These are phyloP conservation scores for Xylaria castorea DNA, from an alignment of 495 filamentous ascomycete species.

Conservation along the genomic window DNA sequence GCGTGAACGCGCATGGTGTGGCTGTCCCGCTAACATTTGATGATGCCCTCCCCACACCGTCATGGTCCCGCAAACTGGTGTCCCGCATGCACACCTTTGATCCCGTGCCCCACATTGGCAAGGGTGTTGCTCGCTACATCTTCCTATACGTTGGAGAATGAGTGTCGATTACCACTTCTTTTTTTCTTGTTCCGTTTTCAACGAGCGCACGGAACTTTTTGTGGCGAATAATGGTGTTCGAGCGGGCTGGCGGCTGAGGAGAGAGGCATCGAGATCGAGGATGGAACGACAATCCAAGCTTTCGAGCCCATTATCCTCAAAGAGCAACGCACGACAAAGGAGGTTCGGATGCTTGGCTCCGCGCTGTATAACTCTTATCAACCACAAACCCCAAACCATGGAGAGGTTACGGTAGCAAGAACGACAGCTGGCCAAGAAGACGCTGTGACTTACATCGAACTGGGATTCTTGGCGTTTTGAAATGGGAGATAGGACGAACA, in stretches of 20 bases:
- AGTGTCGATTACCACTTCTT: background rate
- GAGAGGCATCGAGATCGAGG: slow-evolving; percentile 4
- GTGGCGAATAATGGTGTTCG: background rate
- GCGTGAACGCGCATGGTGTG: background rate
- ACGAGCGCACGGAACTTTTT: slow-evolving; percentile 9
- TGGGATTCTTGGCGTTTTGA: slow-evolving; percentile 3
- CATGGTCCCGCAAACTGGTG: slow-evolving; percentile 22
- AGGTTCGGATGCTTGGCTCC: slow-evolving; percentile 1
- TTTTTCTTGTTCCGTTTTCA: slow-evolving; percentile 9
- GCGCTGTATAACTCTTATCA: background rate
- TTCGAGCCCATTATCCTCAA: background rate
- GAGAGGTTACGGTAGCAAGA: background rate
- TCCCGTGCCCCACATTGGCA: slow-evolving; percentile 15
- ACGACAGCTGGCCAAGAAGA: slow-evolving; percentile 2
- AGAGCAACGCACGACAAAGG: background rate
- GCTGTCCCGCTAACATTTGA: slow-evolving; percentile 8
- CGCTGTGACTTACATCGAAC: slow-evolving; percentile 5
- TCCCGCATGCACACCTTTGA: slow-evolving; percentile 1
- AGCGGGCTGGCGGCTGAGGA: background rate
- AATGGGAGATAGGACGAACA: background rate
- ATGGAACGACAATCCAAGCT: background rate
- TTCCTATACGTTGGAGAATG: background rate
- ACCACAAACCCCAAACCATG: background rate
- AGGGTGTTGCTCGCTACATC: slow-evolving; percentile 9
- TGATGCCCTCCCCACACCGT: slow-evolving; percentile 11